Conservation (phyloP, 306 rosid genomes). For the Dryas alaskensis region DNA sequence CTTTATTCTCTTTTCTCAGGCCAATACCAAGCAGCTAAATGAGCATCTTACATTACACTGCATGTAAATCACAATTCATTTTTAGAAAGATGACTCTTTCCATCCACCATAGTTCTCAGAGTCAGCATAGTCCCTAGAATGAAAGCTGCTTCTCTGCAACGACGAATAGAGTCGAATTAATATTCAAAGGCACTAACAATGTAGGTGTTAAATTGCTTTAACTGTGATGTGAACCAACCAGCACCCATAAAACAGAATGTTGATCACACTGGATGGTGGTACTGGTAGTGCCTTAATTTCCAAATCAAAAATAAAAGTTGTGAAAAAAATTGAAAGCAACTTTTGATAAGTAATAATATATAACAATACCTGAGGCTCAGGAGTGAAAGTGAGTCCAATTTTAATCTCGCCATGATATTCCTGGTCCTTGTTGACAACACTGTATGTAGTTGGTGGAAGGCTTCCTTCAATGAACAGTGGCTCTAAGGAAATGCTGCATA, state of each 20-base stretch:
- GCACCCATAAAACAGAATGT: too few relatives aligned
- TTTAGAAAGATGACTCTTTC: conserved; percentile 45
- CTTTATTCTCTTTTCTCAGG: not conserved
- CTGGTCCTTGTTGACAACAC: conserved; percentile 49
- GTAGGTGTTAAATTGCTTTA: not conserved
- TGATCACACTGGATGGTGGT: too few relatives aligned
- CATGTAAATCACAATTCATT: not conserved
- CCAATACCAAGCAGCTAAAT: not conserved
- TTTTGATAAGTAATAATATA: not conserved
- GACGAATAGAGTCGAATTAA: not conserved
- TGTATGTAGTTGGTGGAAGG: conserved; percentile 45
- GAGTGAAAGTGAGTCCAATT: conserved; percentile 49
- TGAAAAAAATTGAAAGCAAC: not conserved
- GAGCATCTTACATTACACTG: not conserved
- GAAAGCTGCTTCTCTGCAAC: not conserved
- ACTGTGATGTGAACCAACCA: not conserved
- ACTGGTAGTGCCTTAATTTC: too few relatives aligned
- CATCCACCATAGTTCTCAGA: conserved; percentile 59
- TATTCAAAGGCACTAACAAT: not conserved
- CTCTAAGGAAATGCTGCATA: conserved; percentile 53
- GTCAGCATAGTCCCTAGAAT: not conserved
- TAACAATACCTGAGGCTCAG: conserved; percentile 21
- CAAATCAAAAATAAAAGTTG: not conserved
- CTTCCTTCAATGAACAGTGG: conserved; percentile 46
- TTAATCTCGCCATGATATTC: conserved; percentile 50